Base-by-base conservation (phyloP, 257 asterid species). In the Eucommia ulmoides region DNA sequence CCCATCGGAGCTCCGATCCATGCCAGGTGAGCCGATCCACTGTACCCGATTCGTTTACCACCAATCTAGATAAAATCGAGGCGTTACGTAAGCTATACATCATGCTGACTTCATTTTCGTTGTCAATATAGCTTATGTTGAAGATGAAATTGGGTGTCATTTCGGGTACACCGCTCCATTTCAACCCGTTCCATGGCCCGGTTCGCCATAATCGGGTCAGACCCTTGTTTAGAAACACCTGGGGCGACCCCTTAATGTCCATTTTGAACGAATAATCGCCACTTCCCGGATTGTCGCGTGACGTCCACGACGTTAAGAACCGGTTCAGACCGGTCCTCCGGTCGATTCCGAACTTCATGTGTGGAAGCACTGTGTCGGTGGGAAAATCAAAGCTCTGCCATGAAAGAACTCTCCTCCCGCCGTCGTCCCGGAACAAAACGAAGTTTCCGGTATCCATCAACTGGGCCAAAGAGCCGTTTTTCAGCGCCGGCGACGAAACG, bases 321-420 rank as follows among this genome's bases (percentile, higher is more conserved):
- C 59, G 26, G 50, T 59, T 61, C 64, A 55, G 45, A 10, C 74
- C 66, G 21, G 71, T 54, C 58, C 54, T 50, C 47, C n/a, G 41
- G 18, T 66, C 24, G 44, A 71, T 47, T 63, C 82, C 51, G 15
- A 33, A 55, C 20, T 62, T 68, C 80, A 73, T 68, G 55, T 49
- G 46, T 20, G 84, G 84, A 45, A 79, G 64, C 53, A 68, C 18
- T 24, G 81, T 70, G 24, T 73, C 65, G 0, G 80, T 56, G 1
- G 84, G 88, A 63, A 67, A 23, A 54, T 70, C 78, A 22, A 74
- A 80, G 61, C 89, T 74, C 59, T 70, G 75, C 84, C 89, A 80
- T 1, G 62, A 20, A 33, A 55, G 5, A 44, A 41, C 57, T 11
- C 46, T 62, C 22, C 33, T 53, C 2, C 20, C 54, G 3, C 19